A percentile compares a stretch with the other conserved stretches of the same genome.
Evolutionary conservation across 2,329 filamentous ascomycete genomes (phyloP).

Genomic region (Aspergillus fumigatus): DNA sequence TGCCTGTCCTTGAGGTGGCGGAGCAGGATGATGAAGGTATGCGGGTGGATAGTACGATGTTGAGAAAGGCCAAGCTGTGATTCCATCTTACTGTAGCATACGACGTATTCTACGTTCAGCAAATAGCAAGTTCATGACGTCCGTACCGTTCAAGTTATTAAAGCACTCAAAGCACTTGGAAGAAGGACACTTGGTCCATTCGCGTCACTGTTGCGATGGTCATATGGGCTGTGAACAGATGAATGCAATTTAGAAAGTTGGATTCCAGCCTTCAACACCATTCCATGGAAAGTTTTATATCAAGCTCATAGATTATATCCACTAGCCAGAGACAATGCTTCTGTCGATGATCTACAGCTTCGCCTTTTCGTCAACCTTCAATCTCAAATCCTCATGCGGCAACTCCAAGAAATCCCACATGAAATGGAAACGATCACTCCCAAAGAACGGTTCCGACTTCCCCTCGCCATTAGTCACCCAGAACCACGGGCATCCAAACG

Average conservation of each 20-base stretch:
- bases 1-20: constrained; percentile 66
- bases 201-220: neutral
- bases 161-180: no score
- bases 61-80: constrained; percentile 24
- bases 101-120: neutral
- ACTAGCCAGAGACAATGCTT: neutral
- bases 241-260: neutral
- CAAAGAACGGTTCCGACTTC: constrained; percentile 66
- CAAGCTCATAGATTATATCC: neutral
- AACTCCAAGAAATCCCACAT: constrained; percentile 64
- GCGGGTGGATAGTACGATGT: constrained; percentile 61
- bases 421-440: constrained; percentile 63
- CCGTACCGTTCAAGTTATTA: neutral
- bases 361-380: constrained; percentile 1
- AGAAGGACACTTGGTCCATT: no score
- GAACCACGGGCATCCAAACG: constrained; percentile 74
- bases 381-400: constrained; percentile 29
- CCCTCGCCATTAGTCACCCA: constrained; percentile 55
- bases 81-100: neutral
- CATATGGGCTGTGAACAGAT: neutral
- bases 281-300: neutral
- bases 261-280: neutral
- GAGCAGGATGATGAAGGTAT: constrained; percentile 79
- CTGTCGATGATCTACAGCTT: constrained; percentile 5
- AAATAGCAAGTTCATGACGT: neutral